Percentiles rank a stretch among this genome's conserved stretches.
Conservation (phyloP, 2,329 filamentous ascomycete genomes). For the Fusarium hostae region DNA sequence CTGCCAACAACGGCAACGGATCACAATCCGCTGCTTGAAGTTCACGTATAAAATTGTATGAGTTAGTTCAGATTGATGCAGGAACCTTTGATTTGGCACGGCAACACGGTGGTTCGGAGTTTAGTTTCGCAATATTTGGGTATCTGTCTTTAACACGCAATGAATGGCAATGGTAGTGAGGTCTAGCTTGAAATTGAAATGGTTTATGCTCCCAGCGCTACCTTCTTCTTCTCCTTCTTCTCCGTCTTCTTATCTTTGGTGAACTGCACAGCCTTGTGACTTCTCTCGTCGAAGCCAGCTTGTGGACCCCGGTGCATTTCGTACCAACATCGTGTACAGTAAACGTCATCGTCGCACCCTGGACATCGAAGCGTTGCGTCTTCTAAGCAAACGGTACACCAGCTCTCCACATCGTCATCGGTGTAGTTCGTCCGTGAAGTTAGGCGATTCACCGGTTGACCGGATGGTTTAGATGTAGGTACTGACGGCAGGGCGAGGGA, state of each 20-base stretch:
- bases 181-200: conserved; percentile 25
- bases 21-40: conserved; percentile 35
- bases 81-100: conserved; percentile 14
- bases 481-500: conserved; percentile 60
- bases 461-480: conserved; percentile 61
- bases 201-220: conserved; percentile 52
- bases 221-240: conserved; percentile 48
- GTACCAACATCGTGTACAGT: conserved; percentile 82
- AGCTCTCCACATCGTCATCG: conserved; percentile 78
- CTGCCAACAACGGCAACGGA: conserved; percentile 30
- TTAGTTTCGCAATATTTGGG: conserved; percentile 14
- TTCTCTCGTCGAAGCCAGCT: conserved; percentile 76
- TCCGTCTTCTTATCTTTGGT: conserved; percentile 51
- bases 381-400: conserved; percentile 86
- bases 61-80: conserved; percentile 3
- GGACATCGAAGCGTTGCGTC: conserved; percentile 78
- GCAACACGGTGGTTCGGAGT: conserved; percentile 21
- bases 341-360: conserved; percentile 77
- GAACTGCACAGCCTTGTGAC: conserved; percentile 74
- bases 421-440: conserved; percentile 60
- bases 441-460: conserved; percentile 54
- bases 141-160: conserved; percentile 26
- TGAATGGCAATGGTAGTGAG: conserved; percentile 7
- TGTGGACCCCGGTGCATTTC: conserved; percentile 79
- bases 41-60: not conserved